Conservation (phyloP, 257 asterid genomes). For the Fraxinus anomala region DNA sequence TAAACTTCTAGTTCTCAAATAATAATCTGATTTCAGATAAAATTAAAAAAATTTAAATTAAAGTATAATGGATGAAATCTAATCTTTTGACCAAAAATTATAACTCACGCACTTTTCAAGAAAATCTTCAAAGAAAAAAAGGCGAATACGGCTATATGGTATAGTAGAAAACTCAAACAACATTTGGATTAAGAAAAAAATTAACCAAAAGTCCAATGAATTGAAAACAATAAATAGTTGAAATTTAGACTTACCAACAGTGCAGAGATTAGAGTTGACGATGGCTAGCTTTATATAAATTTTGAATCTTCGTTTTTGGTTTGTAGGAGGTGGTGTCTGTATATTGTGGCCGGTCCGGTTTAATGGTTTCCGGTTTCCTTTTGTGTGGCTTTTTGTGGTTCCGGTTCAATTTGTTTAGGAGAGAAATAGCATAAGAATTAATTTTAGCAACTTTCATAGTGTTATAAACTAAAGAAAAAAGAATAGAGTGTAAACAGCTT, state of each 20-base stretch:
- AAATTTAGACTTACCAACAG: background rate
- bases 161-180: background rate
- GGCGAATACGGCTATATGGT: background rate
- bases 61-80: background rate
- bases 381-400: background rate
- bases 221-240: background rate
- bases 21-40: background rate
- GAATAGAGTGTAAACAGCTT: too few species aligned
- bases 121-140: background rate
- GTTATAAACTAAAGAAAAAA: too few species aligned
- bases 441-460: too few species aligned
- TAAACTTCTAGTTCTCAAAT: constrained; percentile 7
- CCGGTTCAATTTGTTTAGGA: background rate
- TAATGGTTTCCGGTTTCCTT: too few species aligned
- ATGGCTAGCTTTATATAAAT: background rate
- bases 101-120: background rate
- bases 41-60: background rate
- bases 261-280: background rate
- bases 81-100: background rate
- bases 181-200: background rate
- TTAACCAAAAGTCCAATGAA: background rate
- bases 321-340: background rate
- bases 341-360: too few species aligned
- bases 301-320: background rate
- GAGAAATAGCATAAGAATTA: too few species aligned